Evolutionary conservation across 2,329 filamentous ascomycete genomes (phyloP).

Genomic region (Ophiostoma perfectum): DNA sequence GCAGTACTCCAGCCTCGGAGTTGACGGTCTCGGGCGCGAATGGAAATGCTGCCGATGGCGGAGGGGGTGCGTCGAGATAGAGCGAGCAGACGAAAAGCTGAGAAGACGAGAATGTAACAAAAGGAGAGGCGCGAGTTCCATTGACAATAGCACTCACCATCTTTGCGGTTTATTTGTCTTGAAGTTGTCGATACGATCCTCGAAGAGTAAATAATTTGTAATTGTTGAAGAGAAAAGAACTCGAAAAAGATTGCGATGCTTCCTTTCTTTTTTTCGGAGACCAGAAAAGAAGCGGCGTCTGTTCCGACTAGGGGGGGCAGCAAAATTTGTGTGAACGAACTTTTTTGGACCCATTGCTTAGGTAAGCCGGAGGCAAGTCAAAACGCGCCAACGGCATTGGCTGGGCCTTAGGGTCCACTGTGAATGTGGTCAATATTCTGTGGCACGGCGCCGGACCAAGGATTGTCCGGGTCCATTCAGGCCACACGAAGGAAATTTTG

Average conservation of each 20-base stretch:
- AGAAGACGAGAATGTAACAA: not conserved
- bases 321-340: conserved; percentile 23
- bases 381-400: conserved; percentile 8
- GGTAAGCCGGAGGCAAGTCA: conserved; percentile 10
- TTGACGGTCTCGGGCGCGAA: not conserved
- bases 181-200: conserved; percentile 59
- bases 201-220: conserved; percentile 48
- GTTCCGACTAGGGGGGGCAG: conserved; percentile 10
- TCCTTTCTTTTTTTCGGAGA: not conserved
- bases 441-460: conserved; percentile 19
- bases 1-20: no score
- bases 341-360: conserved; percentile 19
- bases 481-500: conserved; percentile 25
- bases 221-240: conserved; percentile 18
- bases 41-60: not conserved
- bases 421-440: conserved; percentile 16
- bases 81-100: not conserved
- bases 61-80: not conserved
- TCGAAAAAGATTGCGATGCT: conserved; percentile 17
- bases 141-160: conserved; percentile 47
- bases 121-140: not conserved
- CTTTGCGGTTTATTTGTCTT: conserved; percentile 48
- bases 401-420: conserved; percentile 26
- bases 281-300: conserved; percentile 17
- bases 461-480: conserved; percentile 21